phyloP scores from a whole-genome alignment of 306 rosid genomes.

The Corylus americana region DNA sequence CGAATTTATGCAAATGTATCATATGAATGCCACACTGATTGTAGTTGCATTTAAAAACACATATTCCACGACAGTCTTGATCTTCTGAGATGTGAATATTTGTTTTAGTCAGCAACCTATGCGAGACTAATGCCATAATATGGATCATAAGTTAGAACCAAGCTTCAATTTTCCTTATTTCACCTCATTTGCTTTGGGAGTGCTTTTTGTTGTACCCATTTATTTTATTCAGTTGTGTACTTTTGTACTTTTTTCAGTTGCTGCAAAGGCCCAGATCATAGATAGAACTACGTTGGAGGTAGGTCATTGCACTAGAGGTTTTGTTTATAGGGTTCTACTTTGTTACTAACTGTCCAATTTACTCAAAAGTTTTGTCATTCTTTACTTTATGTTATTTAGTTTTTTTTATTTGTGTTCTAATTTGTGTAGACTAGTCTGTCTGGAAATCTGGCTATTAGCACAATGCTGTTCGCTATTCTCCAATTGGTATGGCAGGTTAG shows the following conservation, averaged over 20 bases:
- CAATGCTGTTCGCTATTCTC: slow-evolving; percentile 40
- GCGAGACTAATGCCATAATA: neutral
- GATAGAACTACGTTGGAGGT: slow-evolving; percentile 33
- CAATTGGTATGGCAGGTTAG: slow-evolving; percentile 52
- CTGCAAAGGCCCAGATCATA: slow-evolving; percentile 21
- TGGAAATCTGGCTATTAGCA: slow-evolving; percentile 40
- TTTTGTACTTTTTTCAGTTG: slow-evolving; percentile 19
- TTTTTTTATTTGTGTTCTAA: neutral
- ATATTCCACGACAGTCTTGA: neutral
- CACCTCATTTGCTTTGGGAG: neutral
- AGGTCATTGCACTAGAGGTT: neutral
- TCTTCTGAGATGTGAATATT: neutral
- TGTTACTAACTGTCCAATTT: neutral
- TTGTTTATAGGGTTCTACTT: neutral
- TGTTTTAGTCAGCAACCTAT: neutral
- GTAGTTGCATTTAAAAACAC: no score
- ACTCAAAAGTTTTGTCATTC: neutral
- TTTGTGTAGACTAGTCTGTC: slow-evolving; percentile 34
- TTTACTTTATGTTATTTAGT: neutral
- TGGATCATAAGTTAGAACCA: neutral
- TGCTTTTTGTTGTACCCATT: neutral
- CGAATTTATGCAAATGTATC: neutral
- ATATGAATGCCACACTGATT: neutral
- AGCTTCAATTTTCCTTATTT: neutral
- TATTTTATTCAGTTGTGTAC: neutral